Evolutionary conservation across 495 filamentous ascomycete genomes (phyloP), one percentile per base, ranked within the genome.

Genomic region (Lasiosphaeris hirsuta): DNA sequence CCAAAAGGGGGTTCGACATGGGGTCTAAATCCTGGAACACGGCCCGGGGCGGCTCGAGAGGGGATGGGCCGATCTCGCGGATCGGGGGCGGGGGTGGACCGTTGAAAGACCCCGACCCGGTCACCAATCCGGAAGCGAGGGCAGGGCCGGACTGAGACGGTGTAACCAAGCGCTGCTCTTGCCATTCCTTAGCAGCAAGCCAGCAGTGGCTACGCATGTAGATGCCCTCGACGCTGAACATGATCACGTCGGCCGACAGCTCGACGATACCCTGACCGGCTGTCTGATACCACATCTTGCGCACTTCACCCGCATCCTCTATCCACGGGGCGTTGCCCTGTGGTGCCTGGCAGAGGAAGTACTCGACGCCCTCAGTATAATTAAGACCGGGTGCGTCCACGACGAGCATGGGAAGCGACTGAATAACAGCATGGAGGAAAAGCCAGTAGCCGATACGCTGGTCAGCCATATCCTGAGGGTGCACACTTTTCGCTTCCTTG

Each of bases 151-250:
- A n/a, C 7, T 19, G 19, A 18, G 51, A 30, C 3, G 39, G 58
- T 51, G 60, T 53, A 63, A 57, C 18, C 36, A 15, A 15, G 35
- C 36, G 5, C 39, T 30, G 3, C 30, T 65, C 59, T 40, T 74
- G 66, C 90, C 90, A 96, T 54, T 84, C 80, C 68, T 88, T 85
- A 11, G 90, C 92, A 42, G 87, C 81, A 49, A 86, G 71, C 94
- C 94, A 98, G 74, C 92, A 96, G 71, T 97, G 94, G 60, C 85
- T 90, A 23, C 92, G 87, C 33, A 88, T 86, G 71, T 96, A 98
- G 51, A 90, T 88, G 45, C 88, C 92, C 64, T 97, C 93, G 23
- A 95, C 84, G 14, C 90, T 87, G 62, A 96, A 90, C 62, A 96
- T 86, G 55, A 96, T 86, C 9, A 93, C 80, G 65, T 96, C 90